Evolutionary conservation across 2,329 filamentous ascomycete species (phyloP), one percentile per base, ranked within the genome.

Genomic region (Lachnellula subtilissima): DNA sequence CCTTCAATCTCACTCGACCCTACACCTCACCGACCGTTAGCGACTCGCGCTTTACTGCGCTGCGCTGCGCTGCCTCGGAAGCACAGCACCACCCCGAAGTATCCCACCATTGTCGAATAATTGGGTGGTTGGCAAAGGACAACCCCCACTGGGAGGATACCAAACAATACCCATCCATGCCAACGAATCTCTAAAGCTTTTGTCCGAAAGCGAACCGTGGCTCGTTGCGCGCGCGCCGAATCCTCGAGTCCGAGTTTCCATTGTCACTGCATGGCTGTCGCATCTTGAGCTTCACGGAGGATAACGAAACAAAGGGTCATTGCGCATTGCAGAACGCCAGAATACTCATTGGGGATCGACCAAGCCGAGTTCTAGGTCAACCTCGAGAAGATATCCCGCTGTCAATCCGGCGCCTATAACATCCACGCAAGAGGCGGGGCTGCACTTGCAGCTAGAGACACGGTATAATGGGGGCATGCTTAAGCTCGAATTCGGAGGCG

Each of bases 381-480:
- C 19, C 12, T 43, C 25, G 17, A 45, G 25, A 42, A 47, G 14
- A 19, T 7, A 42, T 36, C 23, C 43, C 37, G 36, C n/a, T 22
- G 45, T n/a, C 17, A 17, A 51, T 40, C n/a, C 49, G 43, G 51
- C n/a, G 6, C 32, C 53, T 25, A 50, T 50, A 61, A 61, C 48
- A 53, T 54, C 45, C 22, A 59, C 50, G 55, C 40, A 49, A 39
- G 54, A 55, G 60, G 53, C 57, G 57, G 61, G 64, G 61, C 63
- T 68, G 67, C 67, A 56, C 57, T 64, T 55, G 65, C 67, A 63
- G 64, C 61, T 53, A 59, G 50, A 61, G 47, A 45, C 52, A 50
- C 49, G 52, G 52, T 53, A 82, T 71, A 68, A 99, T 99, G 94
- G 94, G 94, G 75, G 84, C 83, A 68, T 99, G 94, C 79, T 89